Base-by-base conservation (phyloP, 2,329 filamentous ascomycete genomes). In the Xylaria hypoxylon region DNA sequence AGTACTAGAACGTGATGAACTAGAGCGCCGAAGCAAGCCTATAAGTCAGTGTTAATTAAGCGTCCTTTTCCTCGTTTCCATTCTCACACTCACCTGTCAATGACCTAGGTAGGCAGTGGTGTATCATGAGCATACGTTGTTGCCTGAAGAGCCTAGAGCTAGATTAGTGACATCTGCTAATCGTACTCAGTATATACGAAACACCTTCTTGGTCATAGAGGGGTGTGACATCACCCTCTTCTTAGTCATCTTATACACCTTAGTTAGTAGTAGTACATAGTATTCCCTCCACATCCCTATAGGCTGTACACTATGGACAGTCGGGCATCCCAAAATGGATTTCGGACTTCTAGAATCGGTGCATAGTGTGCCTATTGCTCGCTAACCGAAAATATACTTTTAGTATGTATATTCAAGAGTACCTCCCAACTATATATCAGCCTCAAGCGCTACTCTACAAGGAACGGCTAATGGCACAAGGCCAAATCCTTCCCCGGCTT, bases 261-360 rank as follows among this genome's bases (percentile, higher is more conserved):
- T 38, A 15, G n/a, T n/a, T n/a, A n/a, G n/a, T n/a, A n/a, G n/a
- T n/a, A n/a, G n/a, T n/a, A n/a, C n/a, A n/a, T n/a, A n/a, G n/a
- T n/a, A n/a, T n/a, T 15, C 13, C 10, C 35, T 38, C 35, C 35
- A 38, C 35, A 38, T 15, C 35, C n/a, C n/a, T n/a, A n/a, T n/a
- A n/a, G n/a, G 44, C 26, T 47, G 15, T 13, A 13, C 13, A 42
- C 15, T 38, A 24, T 17, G 28, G 15, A 17, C 19, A 40, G 22
- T 19, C 35, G 33, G 15, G 22, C 52, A 55, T 55, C 52, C 52
- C 52, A 28, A 55, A 42, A 8, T 28, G 33, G 52, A 8, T 42
- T 24, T 55, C 52, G 35, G 52, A 55, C 22, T 42, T 28, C 52
- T 55, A 6, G 17, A 40, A 52, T 35, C 19, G 51, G 51, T 17